phyloP scores from a whole-genome alignment of 2,329 filamentous ascomycete species.

The Apiospora phragmitis region DNA sequence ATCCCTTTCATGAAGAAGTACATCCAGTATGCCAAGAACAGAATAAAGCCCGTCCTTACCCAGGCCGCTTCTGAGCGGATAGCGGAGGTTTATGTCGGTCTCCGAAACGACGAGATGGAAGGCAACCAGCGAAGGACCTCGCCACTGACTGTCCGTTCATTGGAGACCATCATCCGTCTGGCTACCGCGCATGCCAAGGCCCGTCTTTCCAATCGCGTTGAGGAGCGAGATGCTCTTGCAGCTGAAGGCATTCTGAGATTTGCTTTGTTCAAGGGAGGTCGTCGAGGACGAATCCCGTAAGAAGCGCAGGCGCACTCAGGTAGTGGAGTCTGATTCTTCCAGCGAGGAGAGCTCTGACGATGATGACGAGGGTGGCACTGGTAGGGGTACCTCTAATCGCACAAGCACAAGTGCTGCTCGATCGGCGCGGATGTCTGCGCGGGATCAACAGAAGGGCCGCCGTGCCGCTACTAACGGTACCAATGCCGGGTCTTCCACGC shows the following conservation, averaged over 20 bases:
- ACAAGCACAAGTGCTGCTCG: constrained; percentile 36
- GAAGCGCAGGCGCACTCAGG: constrained; percentile 73
- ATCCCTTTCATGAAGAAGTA: constrained; percentile 99
- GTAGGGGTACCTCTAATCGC: constrained; percentile 39
- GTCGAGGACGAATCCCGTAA: constrained; percentile 77
- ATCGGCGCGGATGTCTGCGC: constrained; percentile 28
- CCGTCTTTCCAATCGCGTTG: constrained; percentile 82
- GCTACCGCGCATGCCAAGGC: constrained; percentile 95
- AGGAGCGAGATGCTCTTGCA: constrained; percentile 83
- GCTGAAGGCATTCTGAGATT: constrained; percentile 91
- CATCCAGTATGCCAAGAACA: constrained; percentile 94
- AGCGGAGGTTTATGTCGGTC: constrained; percentile 83
- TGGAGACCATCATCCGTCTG: constrained; percentile 97
- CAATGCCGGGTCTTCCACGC: constrained; percentile 25
- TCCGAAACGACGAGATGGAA: constrained; percentile 94
- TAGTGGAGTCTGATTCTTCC: constrained; percentile 57
- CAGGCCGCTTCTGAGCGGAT: constrained; percentile 92
- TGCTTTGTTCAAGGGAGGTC: constrained; percentile 93
- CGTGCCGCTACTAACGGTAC: constrained; percentile 22
- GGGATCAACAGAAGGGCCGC: constrained; percentile 26
- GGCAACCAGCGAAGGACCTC: constrained; percentile 91
- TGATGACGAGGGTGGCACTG: constrained; percentile 46
- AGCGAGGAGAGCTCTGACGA: constrained; percentile 62
- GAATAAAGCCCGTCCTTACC: constrained; percentile 86
- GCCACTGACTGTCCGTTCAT: constrained; percentile 92